phyloP scores from a whole-genome alignment of 202 grass and related monocot species.

The Thinopyrum obtusiflorum region DNA sequence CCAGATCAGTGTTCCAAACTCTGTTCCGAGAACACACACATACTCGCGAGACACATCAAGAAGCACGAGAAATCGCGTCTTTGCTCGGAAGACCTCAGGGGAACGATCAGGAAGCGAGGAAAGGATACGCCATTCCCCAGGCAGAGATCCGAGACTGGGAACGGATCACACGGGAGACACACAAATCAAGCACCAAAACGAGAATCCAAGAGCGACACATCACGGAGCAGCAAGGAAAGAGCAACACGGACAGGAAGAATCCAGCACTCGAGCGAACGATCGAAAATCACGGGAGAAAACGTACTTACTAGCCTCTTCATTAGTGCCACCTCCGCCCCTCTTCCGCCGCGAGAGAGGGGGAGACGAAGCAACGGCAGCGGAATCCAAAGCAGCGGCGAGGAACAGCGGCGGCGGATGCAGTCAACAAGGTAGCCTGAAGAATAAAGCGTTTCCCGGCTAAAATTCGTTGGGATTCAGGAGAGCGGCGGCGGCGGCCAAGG shows the following conservation, averaged over 20 bases:
- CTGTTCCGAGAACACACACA: not conserved
- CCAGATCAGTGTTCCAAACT: constrained; percentile 21
- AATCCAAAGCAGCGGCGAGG: constrained; percentile 1
- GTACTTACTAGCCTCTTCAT: constrained; percentile 96
- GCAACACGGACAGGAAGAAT: not conserved
- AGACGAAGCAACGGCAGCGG: constrained; percentile 1
- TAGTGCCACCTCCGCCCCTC: constrained; percentile 29
- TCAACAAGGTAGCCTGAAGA: not conserved
- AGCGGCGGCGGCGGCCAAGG: not conserved
- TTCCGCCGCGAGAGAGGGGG: constrained; percentile 10
- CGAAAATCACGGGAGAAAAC: constrained; percentile 47
- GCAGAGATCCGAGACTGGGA: constrained; percentile 26
- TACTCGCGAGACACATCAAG: not conserved
- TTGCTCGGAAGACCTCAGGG: constrained; percentile 24
- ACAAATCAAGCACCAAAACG: constrained; percentile 22
- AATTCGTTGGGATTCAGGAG: not conserved
- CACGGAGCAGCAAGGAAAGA: constrained; percentile 14
- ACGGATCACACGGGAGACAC: constrained; percentile 22
- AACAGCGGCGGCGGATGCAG: not conserved
- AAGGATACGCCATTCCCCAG: constrained; percentile 16
- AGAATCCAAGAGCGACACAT: constrained; percentile 41
- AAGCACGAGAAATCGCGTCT: constrained; percentile 20
- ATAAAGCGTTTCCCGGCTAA: not conserved
- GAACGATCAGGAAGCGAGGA: not conserved
- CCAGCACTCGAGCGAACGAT: not conserved